phyloP scores from a whole-genome alignment of 73 alveolate species.

The Stentor roeselii region DNA sequence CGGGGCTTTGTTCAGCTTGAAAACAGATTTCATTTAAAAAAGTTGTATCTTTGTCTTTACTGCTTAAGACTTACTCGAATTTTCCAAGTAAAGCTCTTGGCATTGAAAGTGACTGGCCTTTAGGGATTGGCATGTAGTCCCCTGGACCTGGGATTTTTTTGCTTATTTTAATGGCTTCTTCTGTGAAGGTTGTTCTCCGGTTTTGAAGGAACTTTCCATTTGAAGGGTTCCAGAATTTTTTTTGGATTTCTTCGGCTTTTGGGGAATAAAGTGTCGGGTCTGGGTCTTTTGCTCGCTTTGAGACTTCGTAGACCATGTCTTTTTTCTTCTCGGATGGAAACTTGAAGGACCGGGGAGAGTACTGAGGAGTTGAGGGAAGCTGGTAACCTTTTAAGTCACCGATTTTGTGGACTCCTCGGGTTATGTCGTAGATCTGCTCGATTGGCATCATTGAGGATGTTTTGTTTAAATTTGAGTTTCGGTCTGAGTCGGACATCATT shows the following conservation, averaged over 20 bases:
- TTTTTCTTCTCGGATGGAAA: slow-evolving; percentile 14
- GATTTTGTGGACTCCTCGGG: not conserved
- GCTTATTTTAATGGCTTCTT: slow-evolving; percentile 3
- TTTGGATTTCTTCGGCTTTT: not conserved
- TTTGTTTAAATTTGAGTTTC: not conserved
- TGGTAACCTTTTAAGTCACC: not conserved
- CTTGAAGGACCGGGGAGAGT: not conserved
- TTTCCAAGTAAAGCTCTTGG: not conserved
- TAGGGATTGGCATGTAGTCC: not conserved
- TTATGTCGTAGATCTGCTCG: not conserved
- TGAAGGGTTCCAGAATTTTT: slow-evolving; percentile 10
- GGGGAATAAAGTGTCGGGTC: slow-evolving; percentile 3
- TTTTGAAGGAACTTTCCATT: not conserved
- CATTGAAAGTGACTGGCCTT: slow-evolving; percentile 1
- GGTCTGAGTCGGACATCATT: no score
- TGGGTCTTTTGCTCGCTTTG: slow-evolving; percentile 15
- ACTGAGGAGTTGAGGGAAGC: not conserved
- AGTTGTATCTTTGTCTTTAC: not conserved
- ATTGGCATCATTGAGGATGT: not conserved
- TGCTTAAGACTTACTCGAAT: not conserved
- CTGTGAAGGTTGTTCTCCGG: not conserved
- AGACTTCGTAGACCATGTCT: not conserved
- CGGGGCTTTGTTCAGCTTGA: slow-evolving; percentile 16
- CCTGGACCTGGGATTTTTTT: slow-evolving; percentile 21
- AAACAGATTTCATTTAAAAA: not conserved